These are phyloP conservation scores for Gonapodya prolifera DNA, from an alignment of 192 early-diverging fungal species.

Conservation along the genomic window DNA sequence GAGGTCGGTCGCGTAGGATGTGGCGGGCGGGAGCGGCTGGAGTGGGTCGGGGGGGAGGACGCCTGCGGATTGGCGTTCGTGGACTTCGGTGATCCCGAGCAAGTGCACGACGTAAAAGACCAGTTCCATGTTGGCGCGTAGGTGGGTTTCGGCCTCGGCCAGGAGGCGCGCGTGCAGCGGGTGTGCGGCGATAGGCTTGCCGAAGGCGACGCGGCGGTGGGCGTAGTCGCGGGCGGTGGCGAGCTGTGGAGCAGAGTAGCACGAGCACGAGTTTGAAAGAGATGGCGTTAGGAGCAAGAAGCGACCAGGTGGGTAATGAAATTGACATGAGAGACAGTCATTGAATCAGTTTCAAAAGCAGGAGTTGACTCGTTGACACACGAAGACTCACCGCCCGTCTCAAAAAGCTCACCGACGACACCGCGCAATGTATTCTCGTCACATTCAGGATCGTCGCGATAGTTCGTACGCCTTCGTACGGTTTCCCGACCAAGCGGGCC, in stretches of 20 bases:
- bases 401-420: conserved; percentile 29
- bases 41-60: conserved; percentile 7
- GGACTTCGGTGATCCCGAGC: conserved; percentile 30
- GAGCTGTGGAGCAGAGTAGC: too few relatives aligned
- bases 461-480: conserved; percentile 38
- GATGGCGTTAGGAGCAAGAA: background rate
- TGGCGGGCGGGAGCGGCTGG: conserved; percentile 7
- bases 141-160: conserved; percentile 36
- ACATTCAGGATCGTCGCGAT: conserved; percentile 58
- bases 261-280: too few relatives aligned
- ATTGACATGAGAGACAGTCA: too few relatives aligned
- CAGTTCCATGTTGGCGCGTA: conserved; percentile 37
- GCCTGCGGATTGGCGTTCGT: conserved; percentile 19
- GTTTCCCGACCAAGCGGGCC: conserved; percentile 22
- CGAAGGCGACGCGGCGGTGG: conserved; percentile 37
- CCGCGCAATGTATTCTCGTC: conserved; percentile 45
- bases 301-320: background rate
- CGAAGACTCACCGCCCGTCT: conserved; percentile 9
- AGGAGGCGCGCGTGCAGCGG: conserved; percentile 50
- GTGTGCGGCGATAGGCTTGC: conserved; percentile 29
- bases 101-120: conserved; percentile 39
- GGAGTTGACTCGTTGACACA: too few relatives aligned
- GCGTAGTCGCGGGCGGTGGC: conserved; percentile 50
- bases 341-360: too few relatives aligned
- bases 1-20: conserved; percentile 7